Conservation (phyloP, 495 filamentous ascomycete species). For the Baudoinia panamericana region DNA sequence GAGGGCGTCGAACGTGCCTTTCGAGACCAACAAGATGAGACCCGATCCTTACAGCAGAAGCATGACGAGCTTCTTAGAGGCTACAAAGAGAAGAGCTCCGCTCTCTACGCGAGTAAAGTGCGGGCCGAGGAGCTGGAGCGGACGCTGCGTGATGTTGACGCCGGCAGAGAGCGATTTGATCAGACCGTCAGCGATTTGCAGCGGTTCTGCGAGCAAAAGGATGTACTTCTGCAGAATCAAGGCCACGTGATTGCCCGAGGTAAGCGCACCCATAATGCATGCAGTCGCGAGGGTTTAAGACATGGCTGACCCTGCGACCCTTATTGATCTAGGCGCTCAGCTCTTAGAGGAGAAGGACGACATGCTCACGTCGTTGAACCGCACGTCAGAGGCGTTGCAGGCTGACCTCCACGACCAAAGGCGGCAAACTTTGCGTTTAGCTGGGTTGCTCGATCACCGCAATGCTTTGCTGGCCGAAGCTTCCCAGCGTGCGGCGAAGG, state of each 20-base stretch:
- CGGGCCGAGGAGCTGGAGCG: slow-evolving; percentile 3
- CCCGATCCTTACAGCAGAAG: not conserved
- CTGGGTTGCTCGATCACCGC: not conserved
- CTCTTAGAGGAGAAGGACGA: slow-evolving; percentile 11
- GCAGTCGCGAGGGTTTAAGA: no score
- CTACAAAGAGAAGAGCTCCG: not conserved
- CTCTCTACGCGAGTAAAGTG: not conserved
- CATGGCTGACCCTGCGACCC: no score
- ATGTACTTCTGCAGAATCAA: slow-evolving; percentile 9
- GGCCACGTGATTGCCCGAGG: slow-evolving; percentile 9
- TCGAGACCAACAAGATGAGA: slow-evolving; percentile 8
- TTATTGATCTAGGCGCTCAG: no score
- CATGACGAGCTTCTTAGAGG: not conserved
- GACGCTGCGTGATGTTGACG: slow-evolving; percentile 1
- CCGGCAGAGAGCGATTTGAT: slow-evolving; percentile 4
- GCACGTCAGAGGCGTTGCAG: not conserved
- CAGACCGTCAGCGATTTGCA: slow-evolving; percentile 1
- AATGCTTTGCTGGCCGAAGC: not conserved
- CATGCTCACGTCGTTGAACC: not conserved
- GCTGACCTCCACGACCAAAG: slow-evolving; percentile 1
- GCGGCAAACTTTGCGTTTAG: not conserved
- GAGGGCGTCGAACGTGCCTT: slow-evolving; percentile 14
- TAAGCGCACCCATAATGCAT: no score
- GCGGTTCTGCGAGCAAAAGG: slow-evolving; percentile 18
- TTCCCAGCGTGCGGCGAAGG: no score